These are phyloP conservation scores for Trichosanthes truncata DNA, from an alignment of 306 rosid species.

Conservation along the genomic window DNA sequence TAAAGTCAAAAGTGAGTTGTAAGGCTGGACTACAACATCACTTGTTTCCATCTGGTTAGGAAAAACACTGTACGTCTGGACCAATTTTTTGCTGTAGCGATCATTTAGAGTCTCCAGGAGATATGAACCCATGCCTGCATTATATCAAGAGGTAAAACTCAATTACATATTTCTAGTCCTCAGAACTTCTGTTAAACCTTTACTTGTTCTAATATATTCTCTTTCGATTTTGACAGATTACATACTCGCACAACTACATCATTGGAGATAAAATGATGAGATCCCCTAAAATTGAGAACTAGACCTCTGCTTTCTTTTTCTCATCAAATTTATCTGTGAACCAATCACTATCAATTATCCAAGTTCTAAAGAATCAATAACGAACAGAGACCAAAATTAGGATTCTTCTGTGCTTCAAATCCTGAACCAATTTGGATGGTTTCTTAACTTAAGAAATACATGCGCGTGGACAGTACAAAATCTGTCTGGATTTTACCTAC, in stretches of 20 bases:
- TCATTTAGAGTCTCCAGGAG: slow-evolving; percentile 91
- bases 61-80: slow-evolving; percentile 96
- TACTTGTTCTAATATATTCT: not conserved
- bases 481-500: not conserved
- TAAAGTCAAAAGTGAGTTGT: slow-evolving; percentile 94
- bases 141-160: slow-evolving; percentile 1
- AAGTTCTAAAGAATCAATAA: not conserved
- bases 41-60: slow-evolving; percentile 99
- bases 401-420: not conserved
- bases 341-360: not conserved
- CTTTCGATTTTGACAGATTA: not conserved
- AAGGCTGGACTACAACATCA: slow-evolving; percentile 99
- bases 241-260: not conserved
- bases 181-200: not conserved
- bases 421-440: not conserved
- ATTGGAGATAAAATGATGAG: not conserved
- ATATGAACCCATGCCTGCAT: slow-evolving; percentile 76
- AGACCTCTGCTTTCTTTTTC: not conserved
- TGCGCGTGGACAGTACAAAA: not conserved
- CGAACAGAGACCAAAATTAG: not conserved
- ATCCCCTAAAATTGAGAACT: not conserved
- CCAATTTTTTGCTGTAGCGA: slow-evolving; percentile 96
- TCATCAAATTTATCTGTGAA: not conserved
- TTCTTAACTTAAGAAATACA: not conserved
- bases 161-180: not conserved